Evolutionary conservation across 2,329 filamentous ascomycete genomes (phyloP).

Genomic region (Trichoderma sp.): DNA sequence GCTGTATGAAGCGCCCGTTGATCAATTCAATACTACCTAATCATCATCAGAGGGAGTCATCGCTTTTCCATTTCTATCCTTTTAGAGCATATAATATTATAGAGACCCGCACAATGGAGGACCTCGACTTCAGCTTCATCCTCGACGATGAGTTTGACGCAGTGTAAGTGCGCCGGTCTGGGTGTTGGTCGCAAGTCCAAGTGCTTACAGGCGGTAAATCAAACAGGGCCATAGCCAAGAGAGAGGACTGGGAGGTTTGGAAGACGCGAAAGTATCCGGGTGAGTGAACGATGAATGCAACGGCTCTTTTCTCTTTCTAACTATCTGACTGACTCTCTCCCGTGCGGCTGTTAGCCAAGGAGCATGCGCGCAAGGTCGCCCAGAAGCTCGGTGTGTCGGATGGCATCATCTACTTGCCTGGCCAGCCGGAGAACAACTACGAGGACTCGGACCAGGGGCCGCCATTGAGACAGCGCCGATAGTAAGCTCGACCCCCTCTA

Average conservation of each 20-base stretch:
- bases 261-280: slow-evolving; percentile 38
- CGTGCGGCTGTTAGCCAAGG: slow-evolving; percentile 42
- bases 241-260: slow-evolving; percentile 13
- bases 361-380: slow-evolving; percentile 56
- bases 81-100: not conserved
- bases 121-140: slow-evolving; percentile 36
- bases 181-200: not conserved
- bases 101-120: slow-evolving; percentile 3
- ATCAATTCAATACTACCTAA: not conserved
- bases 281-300: slow-evolving; percentile 22
- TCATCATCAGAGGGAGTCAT: not conserved
- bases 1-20: not conserved
- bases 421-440: slow-evolving; percentile 48
- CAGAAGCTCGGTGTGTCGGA: slow-evolving; percentile 46
- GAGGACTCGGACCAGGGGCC: slow-evolving; percentile 59
- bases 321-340: not conserved
- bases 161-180: slow-evolving; percentile 37
- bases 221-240: slow-evolving; percentile 11
- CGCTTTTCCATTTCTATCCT: not conserved
- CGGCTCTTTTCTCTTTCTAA: not conserved
- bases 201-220: not conserved
- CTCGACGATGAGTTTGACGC: slow-evolving; percentile 54
- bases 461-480: slow-evolving; percentile 55
- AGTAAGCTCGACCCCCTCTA: slow-evolving; percentile 42
- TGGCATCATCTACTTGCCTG: slow-evolving; percentile 56